Evolutionary conservation across 73 alveolate genomes (phyloP).

Genomic region (Tetrahymena borealis): DNA sequence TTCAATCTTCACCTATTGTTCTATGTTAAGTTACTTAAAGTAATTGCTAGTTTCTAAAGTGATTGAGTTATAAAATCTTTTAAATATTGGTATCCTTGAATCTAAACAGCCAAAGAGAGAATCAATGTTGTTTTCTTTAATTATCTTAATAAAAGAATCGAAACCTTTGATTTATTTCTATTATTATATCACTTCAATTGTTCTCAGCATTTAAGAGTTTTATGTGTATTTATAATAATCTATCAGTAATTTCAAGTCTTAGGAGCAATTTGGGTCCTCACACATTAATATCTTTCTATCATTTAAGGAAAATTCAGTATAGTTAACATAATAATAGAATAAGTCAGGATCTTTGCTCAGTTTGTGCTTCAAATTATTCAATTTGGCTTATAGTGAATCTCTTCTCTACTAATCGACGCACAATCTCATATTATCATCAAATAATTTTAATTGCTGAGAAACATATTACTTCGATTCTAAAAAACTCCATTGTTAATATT

Average conservation of each 20-base stretch:
- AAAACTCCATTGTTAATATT: neutral
- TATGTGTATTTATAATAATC: neutral
- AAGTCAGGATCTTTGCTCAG: neutral
- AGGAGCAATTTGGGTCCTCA: neutral
- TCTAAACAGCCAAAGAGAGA: neutral
- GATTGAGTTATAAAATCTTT: neutral
- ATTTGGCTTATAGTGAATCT: neutral
- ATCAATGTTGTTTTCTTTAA: neutral
- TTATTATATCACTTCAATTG: neutral
- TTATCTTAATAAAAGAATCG: neutral
- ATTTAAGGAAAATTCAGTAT: neutral
- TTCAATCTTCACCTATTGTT: neutral
- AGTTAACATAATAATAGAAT: neutral
- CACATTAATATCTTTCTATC: neutral
- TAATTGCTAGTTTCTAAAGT: neutral
- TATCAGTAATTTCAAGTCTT: neutral
- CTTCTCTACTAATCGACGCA: neutral
- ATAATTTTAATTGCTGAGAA: neutral
- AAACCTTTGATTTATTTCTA: neutral
- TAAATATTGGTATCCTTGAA: neutral
- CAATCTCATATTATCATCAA: neutral
- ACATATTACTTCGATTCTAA: neutral
- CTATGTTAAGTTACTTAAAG: neutral
- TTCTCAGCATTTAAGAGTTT: neutral
- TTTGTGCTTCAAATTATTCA: neutral